These are phyloP conservation scores for Colletotrichum tanaceti DNA, from an alignment of 2,329 filamentous ascomycete genomes.

Conservation along the genomic window DNA sequence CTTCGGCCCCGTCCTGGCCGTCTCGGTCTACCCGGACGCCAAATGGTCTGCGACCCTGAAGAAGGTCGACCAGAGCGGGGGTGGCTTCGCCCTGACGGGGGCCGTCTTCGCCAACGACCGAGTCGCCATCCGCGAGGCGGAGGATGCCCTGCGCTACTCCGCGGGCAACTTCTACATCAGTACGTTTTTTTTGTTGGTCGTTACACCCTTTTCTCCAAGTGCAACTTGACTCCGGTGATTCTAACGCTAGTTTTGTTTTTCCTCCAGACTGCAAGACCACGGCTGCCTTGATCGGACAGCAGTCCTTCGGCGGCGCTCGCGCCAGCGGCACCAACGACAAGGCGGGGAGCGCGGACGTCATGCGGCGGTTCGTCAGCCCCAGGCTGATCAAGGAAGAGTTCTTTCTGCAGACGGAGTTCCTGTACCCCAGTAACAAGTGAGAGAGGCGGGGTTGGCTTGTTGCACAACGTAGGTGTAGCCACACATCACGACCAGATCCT, in stretches of 20 bases:
- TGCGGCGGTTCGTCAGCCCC: slow-evolving; percentile 74
- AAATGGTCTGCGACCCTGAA: slow-evolving; percentile 52
- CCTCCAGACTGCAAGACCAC: slow-evolving; percentile 77
- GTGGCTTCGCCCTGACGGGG: slow-evolving; percentile 82
- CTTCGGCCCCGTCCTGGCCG: slow-evolving; percentile 81
- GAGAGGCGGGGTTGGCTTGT: background rate
- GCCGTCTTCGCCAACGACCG: slow-evolving; percentile 80
- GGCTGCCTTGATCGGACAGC: slow-evolving; percentile 78
- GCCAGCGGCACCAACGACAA: slow-evolving; percentile 80
- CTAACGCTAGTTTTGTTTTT: background rate
- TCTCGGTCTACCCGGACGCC: slow-evolving; percentile 82
- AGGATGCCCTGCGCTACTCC: slow-evolving; percentile 76
- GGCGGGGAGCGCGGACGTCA: slow-evolving; percentile 72
- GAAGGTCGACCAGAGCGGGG: slow-evolving; percentile 72
- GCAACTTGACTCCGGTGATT: no score
- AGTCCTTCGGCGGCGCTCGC: slow-evolving; percentile 76
- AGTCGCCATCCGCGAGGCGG: slow-evolving; percentile 72
- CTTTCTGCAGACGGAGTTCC: slow-evolving; percentile 47
- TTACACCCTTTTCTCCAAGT: no score
- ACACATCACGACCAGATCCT: no score
- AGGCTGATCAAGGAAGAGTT: slow-evolving; percentile 83
- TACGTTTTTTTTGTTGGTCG: no score
- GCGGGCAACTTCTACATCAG: slow-evolving; percentile 88
- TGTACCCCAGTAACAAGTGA: slow-evolving; percentile 63
- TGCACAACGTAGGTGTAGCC: no score